phyloP scores from a whole-genome alignment of 2,329 filamentous ascomycete genomes.

The Colletotrichum noveboracense region DNA sequence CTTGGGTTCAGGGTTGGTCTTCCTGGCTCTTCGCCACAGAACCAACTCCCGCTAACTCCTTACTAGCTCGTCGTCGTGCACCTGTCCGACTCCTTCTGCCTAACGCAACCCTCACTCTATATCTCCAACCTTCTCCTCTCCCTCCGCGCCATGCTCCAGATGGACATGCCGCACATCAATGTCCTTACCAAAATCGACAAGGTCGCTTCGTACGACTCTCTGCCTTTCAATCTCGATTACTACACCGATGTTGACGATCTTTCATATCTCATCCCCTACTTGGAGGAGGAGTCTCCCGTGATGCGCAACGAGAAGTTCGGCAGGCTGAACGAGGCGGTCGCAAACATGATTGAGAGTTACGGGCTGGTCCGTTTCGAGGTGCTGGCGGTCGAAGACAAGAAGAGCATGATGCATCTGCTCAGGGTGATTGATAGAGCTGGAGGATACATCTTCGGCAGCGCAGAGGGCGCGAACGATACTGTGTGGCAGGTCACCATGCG shows the following conservation, averaged over 20 bases:
- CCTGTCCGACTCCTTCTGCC: slow-evolving; percentile 90
- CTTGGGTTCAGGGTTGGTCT: slow-evolving; percentile 84
- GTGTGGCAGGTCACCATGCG: slow-evolving; percentile 98
- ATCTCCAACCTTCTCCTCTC: slow-evolving; percentile 93
- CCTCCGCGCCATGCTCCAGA: slow-evolving; percentile 95
- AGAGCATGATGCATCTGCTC: slow-evolving; percentile 92
- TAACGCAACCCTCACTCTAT: slow-evolving; percentile 93
- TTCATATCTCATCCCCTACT: slow-evolving; percentile 78
- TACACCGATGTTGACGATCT: slow-evolving; percentile 98
- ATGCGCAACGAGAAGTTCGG: slow-evolving; percentile 78
- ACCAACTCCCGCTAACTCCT: neutral
- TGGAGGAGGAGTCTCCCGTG: slow-evolving; percentile 78
- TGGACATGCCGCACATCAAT: slow-evolving; percentile 95
- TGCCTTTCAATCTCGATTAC: slow-evolving; percentile 95
- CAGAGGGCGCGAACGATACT: slow-evolving; percentile 91
- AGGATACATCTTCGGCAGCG: slow-evolving; percentile 90
- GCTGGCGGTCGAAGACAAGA: slow-evolving; percentile 93
- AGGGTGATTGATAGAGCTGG: slow-evolving; percentile 89
- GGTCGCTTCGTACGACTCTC: slow-evolving; percentile 78
- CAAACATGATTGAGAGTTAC: slow-evolving; percentile 87
- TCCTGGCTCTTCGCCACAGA: neutral
- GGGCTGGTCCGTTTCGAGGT: slow-evolving; percentile 92
- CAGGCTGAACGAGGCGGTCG: slow-evolving; percentile 84
- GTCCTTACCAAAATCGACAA: slow-evolving; percentile 99
- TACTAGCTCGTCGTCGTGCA: slow-evolving; percentile 87